These are phyloP conservation scores for Leccinum variicolor DNA, from an alignment of 768 basidiomycete species.

Conservation along the genomic window DNA sequence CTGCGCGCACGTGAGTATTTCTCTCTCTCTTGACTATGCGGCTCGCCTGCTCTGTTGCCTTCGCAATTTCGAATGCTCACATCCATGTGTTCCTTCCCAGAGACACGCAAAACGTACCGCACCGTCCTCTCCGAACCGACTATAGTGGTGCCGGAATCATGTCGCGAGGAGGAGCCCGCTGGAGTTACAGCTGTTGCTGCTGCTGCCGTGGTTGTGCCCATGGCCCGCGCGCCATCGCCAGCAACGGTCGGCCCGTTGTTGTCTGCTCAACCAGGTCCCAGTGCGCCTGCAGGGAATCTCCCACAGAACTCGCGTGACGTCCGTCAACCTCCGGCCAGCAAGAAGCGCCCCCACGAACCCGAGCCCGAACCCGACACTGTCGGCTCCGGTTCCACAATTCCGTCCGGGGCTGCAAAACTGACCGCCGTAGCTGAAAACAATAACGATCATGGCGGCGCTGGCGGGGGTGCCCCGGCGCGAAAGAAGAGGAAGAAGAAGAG, in stretches of 20 bases:
- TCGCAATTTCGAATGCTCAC: not conserved
- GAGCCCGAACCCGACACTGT: not conserved
- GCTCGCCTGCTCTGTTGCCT: not conserved
- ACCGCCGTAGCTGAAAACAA: not conserved
- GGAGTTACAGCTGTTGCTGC: not conserved
- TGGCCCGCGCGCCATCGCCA: not conserved
- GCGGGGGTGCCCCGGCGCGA: conserved; percentile 8
- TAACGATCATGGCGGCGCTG: not conserved
- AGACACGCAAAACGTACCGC: conserved; percentile 78
- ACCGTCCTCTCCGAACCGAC: conserved; percentile 75
- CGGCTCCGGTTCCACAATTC: not conserved
- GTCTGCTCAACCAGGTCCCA: not conserved
- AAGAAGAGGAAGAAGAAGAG: conserved; percentile 24
- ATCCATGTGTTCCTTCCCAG: conserved; percentile 33
- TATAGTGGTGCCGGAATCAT: conserved; percentile 48
- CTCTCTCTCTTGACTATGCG: not conserved
- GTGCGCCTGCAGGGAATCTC: not conserved
- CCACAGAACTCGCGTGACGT: not conserved
- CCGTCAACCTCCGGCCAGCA: not conserved
- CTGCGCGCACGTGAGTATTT: conserved; percentile 67
- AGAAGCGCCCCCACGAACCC: conserved; percentile 23
- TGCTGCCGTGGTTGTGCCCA: not conserved
- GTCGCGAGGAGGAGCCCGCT: not conserved
- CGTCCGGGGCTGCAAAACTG: not conserved
- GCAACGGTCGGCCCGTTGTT: not conserved